Evolutionary conservation across 208 protist species (phyloP), one percentile per base, ranked within the genome.

Genomic region (Trypanosomatidae sp.): DNA sequence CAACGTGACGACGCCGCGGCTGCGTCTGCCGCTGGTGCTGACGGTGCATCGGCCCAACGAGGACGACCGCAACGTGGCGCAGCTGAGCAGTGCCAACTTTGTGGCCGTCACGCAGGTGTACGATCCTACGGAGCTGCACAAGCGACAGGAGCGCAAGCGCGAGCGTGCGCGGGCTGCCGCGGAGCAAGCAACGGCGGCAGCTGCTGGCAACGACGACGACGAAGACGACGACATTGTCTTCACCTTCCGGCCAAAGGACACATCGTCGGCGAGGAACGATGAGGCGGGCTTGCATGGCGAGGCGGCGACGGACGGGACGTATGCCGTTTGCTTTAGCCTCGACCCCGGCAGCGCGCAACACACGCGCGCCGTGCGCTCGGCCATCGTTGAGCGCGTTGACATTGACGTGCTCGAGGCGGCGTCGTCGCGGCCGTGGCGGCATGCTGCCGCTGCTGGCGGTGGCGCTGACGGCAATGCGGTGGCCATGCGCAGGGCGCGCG

Each of bases 261-360:
- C n/a, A n/a, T n/a, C n/a, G n/a, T n/a, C 11, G 30, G n/a, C 30
- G 30, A 35, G 11, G 30, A 35, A 15, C 11, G 30, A 11, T 11
- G n/a, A 35, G 30, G 30, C n/a, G 30, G 30, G 30, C 11, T 35
- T 35, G 2, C 10, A 38, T 6, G 22, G 26, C 19, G 27, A 48
- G 21, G 25, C 38, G 40, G 27, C 46, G 4, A 24, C 50, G n/a
- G 44, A 51, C 13, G 69, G 69, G 6, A 61, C 38, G 48, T 71
- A 75, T 49, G 61, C 56, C 2, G 45, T 66, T 8, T 79, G 71
- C 52, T 79, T 79, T 47, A 48, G 38, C 11, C 56, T 19, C 43
- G 16, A n/a, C 38, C 8, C 13, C 13, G 16, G 16, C 10, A 1
- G 37, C 35, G 16, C 5, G 18, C 11, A 22, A 35, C 8, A 23